Base-by-base conservation (phyloP, 768 basidiomycete species). In the Russula emetica region DNA sequence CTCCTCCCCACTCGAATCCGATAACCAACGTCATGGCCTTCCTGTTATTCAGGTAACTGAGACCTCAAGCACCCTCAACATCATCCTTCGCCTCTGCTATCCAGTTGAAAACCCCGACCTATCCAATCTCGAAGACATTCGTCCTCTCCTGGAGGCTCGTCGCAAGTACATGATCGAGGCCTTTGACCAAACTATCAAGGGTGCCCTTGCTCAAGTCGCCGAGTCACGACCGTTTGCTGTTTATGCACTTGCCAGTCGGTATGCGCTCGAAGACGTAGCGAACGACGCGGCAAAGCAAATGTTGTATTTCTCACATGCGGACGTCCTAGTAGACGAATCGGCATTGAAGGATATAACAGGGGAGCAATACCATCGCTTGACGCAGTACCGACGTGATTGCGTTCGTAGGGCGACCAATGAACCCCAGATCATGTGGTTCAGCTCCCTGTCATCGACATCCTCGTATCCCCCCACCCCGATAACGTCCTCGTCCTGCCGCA, bases 111-210 rank as follows among this genome's bases (percentile, higher is more conserved):
- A 58, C 24, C 61, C 65, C 22, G 51, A 63, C 47, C 62, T 66
- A 2, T 40, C n/a, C 36, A 26, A 58, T 51, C 61, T 66, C 32
- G 55, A 45, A 24, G 61, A 66, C 26, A 53, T 66, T 22, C 66
- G 66, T 32, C 47, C 9, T n/a, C 20, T 59, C 53, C 66, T 67
- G 6, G 63, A 64, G 32, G 64, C 53, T 5, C 49, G 66, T 30
- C 61, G 61, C 61, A 65, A 67, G 40, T 64, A 67, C 38, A 59
- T 66, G 52, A 66, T 67, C 16, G 63, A 67, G 42, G 47, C 28
- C 30, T 64, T 67, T 14, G 66, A 67, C 42, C 20, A 13, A 6
- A 58, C 58, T 9, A 44, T 66, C 51, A 58, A 63, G 61, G 57
- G 11, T 50, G 63, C 63, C 9, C 63, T 65, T 40, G 30, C 38